Conservation (phyloP, 441 rosid genomes). For the Jatropha multifida region DNA sequence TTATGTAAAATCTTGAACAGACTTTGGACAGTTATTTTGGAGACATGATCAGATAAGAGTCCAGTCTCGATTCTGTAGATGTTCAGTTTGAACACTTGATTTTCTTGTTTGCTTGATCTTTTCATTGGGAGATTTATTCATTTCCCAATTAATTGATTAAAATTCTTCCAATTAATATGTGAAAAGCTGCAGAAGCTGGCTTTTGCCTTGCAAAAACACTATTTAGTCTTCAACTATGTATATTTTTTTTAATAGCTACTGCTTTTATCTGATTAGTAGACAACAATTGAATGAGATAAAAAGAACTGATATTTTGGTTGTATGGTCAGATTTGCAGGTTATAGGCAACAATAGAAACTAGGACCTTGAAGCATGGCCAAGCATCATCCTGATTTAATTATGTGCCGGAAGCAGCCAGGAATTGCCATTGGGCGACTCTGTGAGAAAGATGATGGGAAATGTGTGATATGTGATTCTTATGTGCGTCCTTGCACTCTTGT, state of each 20-base stretch:
- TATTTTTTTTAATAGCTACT: not conserved
- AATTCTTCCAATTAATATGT: not conserved
- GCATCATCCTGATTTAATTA: slow-evolving; percentile 94
- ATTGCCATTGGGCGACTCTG: slow-evolving; percentile 86
- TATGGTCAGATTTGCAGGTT: not conserved
- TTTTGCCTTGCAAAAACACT: not conserved
- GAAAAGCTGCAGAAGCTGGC: not conserved
- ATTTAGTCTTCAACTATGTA: not conserved
- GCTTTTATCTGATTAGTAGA: not conserved
- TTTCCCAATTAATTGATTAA: not conserved
- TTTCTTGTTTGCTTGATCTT: not conserved
- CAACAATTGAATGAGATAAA: not conserved
- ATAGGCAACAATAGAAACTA: not conserved
- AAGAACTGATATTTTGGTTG: not conserved
- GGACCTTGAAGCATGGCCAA: slow-evolving; percentile 57
- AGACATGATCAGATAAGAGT: not conserved
- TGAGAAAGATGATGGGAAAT: slow-evolving; percentile 87
- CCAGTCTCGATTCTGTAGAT: not conserved
- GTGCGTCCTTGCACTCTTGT: slow-evolving; percentile 92
- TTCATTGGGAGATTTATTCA: not conserved
- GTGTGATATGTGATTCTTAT: slow-evolving; percentile 85
- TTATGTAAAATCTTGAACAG: not conserved
- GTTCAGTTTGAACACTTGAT: no score
- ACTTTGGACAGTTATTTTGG: not conserved
- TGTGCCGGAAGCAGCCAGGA: slow-evolving; percentile 94